Percentiles rank a stretch among this genome's conserved stretches.
phyloP scores from a whole-genome alignment of 805 yeast genomes.

The Yarrowia sp. region DNA sequence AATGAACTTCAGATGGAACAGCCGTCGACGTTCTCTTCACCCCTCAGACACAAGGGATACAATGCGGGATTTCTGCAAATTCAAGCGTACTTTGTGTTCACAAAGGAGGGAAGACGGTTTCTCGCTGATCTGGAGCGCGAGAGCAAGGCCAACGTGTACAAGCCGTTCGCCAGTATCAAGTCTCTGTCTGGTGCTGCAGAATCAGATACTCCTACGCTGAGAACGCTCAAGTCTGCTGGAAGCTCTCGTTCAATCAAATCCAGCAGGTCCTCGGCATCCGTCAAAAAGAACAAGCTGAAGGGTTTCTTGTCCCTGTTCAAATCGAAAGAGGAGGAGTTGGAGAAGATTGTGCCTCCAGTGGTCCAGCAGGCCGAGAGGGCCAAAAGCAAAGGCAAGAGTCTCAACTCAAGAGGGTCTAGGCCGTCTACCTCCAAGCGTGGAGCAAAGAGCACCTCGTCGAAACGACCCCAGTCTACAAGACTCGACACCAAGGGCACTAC shows the following conservation, averaged over 20 bases:
- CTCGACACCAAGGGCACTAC: background rate
- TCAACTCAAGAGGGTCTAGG: background rate
- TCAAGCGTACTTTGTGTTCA: slow-evolving; percentile 7
- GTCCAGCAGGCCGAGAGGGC: slow-evolving; percentile 18
- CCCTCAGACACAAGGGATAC: slow-evolving; percentile 11
- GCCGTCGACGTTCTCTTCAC: background rate
- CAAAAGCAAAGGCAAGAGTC: background rate
- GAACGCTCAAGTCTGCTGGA: slow-evolving; percentile 7
- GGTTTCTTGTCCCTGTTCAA: slow-evolving; percentile 14
- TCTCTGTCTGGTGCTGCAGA: slow-evolving; percentile 3
- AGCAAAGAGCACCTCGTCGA: background rate
- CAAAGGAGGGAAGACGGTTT: background rate
- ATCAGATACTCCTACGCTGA: background rate
- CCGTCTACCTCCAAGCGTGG: background rate
- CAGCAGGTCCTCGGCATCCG: background rate
- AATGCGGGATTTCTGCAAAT: slow-evolving; percentile 8
- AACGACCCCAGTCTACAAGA: background rate
- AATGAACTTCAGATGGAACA: slow-evolving; percentile 17
- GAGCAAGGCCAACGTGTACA: background rate
- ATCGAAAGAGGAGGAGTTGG: background rate
- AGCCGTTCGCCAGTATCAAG: slow-evolving; percentile 18
- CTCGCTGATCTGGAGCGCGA: slow-evolving; percentile 10
- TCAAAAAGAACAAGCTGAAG: slow-evolving; percentile 4
- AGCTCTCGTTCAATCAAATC: background rate
- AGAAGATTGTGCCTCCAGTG: slow-evolving; percentile 6